Evolutionary conservation across 345 rosid genomes (phyloP), one percentile per base, ranked within the genome.

Genomic region (Boechera retrofracta): DNA sequence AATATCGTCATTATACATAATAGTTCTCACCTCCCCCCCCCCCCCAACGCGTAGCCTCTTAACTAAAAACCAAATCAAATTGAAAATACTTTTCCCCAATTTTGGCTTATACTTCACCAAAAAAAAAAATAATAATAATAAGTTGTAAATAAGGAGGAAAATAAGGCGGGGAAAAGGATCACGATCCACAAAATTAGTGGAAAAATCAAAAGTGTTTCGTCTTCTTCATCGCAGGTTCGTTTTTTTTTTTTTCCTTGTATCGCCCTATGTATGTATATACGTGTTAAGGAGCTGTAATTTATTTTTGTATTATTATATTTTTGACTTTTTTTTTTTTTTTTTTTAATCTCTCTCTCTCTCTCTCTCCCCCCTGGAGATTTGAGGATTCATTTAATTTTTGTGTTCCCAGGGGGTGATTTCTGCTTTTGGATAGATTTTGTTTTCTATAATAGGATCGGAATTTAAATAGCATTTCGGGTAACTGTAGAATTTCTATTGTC

Each of bases 121-220:
- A 13, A 13, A 32, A 11, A 7, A n/a, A 32, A 31, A 61, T 16
- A 16, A 16, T 16, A 16, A 16, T 16, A 60, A 42, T 49, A 11
- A 28, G 24, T 49, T 77, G 77, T 72, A 66, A 66, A 78, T 69
- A 76, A 54, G 59, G 79, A 76, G 74, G 7, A 41, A 61, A 61
- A 38, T 61, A 59, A 76, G 69, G 79, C 74, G 79, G 74, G 79
- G 74, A 61, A 69, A 39, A 68, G 54, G 69, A 76, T 76, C 73
- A 61, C 49, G 75, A 61, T 31, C 52, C 48, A 41, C 63, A 10
- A 49, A 18, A 36, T 61, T 59, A 51, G 42, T 10, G 24, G 33
- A 53, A 64, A 5, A 56, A 5, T 53, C 48, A 2, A 13, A 68
- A 67, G 31, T 48, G 48, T 18, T 53, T 29, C 47, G 12, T 76